Percentiles rank a stretch among this genome's conserved stretches.
Evolutionary conservation across 768 basidiomycete genomes (phyloP).

Genomic region (Phaffia australis): DNA sequence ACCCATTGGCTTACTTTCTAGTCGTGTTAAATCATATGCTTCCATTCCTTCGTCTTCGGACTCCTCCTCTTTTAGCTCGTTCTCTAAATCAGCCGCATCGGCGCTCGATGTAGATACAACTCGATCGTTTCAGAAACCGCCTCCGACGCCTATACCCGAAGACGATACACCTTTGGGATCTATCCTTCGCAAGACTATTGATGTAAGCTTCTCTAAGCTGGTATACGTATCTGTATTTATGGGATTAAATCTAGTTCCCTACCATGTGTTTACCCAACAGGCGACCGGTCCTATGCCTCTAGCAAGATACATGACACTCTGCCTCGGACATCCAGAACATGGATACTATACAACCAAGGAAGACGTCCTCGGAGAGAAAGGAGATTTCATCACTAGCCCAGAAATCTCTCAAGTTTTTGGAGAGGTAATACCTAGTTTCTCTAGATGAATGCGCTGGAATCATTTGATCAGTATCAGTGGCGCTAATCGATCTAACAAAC

Average conservation of each 20-base stretch:
- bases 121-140: background rate
- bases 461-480: background rate
- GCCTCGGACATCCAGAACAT: constrained; percentile 73
- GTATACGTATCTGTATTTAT: too few species aligned
- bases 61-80: background rate
- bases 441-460: background rate
- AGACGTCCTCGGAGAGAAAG: constrained; percentile 70
- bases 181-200: constrained; percentile 20
- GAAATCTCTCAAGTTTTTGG: constrained; percentile 95
- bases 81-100: background rate
- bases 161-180: constrained; percentile 6
- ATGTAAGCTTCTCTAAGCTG: constrained; percentile 4
- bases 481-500: background rate
- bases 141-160: background rate
- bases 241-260: background rate
- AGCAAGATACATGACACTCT: constrained; percentile 82
- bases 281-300: constrained; percentile 80
- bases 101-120: constrained; percentile 22
- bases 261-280: constrained; percentile 40
- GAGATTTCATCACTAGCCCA: constrained; percentile 93
- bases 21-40: background rate
- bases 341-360: constrained; percentile 70
- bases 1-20: background rate
- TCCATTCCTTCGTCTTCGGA: background rate
- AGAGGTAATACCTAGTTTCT: constrained; percentile 55